phyloP scores from a whole-genome alignment of 2,329 filamentous ascomycete genomes.

The Botrytis squamosa region DNA sequence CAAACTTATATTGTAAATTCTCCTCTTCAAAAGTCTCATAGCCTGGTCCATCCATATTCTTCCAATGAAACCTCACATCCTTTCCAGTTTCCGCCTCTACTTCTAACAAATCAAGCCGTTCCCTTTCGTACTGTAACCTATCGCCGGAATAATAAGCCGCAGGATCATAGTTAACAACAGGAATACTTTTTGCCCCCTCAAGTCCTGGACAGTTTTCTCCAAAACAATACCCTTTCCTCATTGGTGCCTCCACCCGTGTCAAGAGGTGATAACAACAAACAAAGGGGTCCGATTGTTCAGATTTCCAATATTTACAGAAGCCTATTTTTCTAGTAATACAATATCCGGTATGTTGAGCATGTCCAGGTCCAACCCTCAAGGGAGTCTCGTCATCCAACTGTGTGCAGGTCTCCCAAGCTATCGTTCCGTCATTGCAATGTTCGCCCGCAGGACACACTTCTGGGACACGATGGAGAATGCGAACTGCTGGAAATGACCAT shows the following conservation, averaged over 20 bases:
- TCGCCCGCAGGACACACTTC: too few species aligned
- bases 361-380: neutral
- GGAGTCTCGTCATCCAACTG: rapidly evolving
- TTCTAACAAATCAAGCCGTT: neutral
- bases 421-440: neutral
- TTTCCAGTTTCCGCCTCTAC: neutral
- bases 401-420: neutral
- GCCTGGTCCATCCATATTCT: neutral
- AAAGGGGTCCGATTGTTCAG: neutral
- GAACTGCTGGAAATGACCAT: slow-evolving; percentile 3
- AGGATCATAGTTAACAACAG: neutral
- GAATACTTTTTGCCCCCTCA: neutral
- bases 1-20: neutral
- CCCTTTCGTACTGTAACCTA: neutral
- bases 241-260: neutral
- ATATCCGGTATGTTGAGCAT: neutral
- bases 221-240: neutral
- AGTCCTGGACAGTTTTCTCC: slow-evolving; percentile 1
- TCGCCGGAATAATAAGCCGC: neutral
- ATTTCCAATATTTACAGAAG: neutral
- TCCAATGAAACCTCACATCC: neutral
- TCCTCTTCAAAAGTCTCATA: neutral
- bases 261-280: neutral
- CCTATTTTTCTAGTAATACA: neutral
- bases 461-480: neutral